Evolutionary conservation across 176 grass and related monocot genomes (phyloP), one percentile per base, ranked within the genome.

Genomic region (Ampelocalamus luodianensis): DNA sequence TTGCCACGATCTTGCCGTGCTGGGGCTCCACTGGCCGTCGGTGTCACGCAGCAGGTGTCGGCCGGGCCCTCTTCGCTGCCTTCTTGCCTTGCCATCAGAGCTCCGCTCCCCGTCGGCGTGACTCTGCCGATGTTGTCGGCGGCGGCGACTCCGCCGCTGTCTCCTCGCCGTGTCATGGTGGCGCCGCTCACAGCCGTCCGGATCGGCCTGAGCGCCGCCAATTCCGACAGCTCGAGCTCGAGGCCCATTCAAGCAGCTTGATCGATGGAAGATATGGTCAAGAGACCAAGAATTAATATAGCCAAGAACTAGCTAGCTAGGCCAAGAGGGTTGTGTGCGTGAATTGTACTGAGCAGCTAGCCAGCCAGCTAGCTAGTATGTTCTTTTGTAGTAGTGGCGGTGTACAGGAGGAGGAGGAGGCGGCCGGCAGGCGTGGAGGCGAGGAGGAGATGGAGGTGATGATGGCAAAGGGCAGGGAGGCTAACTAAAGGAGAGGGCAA

Each of bases 361-460:
- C 39, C 8, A 34, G 32, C 32, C 3, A 34, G 54, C 40, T 20
- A 70, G 62, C 17, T 59, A 22, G 18, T n/a, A 61, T 11, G 53
- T 10, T 63, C 59, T 82, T 90, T 82, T 83, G 79, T 86, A 86
- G 72, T 13, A 23, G 18, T 10, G 4, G 29, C 46, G 60, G 62
- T 72, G 76, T 63, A 82, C 72, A 77, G 43, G 69, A 8, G 40
- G 71, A 59, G 24, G 68, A 70, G 72, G 17, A 80, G 36, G 65
- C 63, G 77, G 88, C 79, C 53, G 86, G 71, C 71, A 59, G 71
- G 85, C 78, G 85, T 87, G 85, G 63, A 38, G 78, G 60, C 4
- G 27, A 60, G 70, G 32, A 58, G 48, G 86, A 81, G 85, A 88
- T 97, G 94, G 79, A 89, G 85, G 85, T 90, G 89, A 92, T 88